A percentile compares a stretch with the other conserved stretches of the same genome.
These are phyloP conservation scores for Pseudotulostoma volvatum DNA, from an alignment of 495 filamentous ascomycete genomes.

Conservation along the genomic window DNA sequence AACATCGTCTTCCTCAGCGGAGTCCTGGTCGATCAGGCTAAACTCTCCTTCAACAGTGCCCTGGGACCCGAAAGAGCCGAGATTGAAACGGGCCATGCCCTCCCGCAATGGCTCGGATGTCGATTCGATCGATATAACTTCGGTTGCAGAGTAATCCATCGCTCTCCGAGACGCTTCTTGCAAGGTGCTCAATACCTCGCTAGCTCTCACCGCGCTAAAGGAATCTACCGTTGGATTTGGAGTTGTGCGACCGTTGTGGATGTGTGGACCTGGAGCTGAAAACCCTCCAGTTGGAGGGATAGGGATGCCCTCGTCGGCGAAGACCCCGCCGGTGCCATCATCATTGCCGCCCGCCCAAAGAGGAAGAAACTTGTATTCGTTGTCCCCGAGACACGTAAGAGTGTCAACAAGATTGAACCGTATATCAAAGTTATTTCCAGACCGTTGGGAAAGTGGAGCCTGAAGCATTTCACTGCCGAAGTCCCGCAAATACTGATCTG, in stretches of 20 bases:
- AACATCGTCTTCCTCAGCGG: conserved; percentile 8
- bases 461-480: conserved; percentile 11
- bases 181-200: conserved; percentile 19
- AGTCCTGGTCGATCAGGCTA: conserved; percentile 6
- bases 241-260: conserved; percentile 23
- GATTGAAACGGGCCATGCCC: background rate
- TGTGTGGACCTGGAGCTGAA: conserved; percentile 24
- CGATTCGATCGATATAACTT: conserved; percentile 9
- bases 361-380: conserved; percentile 36
- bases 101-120: background rate
- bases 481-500: conserved; percentile 4
- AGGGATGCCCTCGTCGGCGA: conserved; percentile 24
- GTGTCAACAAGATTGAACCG: conserved; percentile 19
- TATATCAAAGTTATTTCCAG: conserved; percentile 1
- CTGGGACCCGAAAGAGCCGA: background rate
- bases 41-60: conserved; percentile 9
- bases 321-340: conserved; percentile 38
- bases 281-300: conserved; percentile 24
- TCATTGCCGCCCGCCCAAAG: conserved; percentile 40
- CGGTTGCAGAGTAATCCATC: conserved; percentile 13
- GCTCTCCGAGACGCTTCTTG: conserved; percentile 20
- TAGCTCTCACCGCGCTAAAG: conserved; percentile 11
- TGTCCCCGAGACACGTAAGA: conserved; percentile 29
- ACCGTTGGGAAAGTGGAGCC: background rate
- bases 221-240: conserved; percentile 6